A percentile compares a stretch with the other conserved stretches of the same genome.
Conservation (phyloP, 108 stramenopile species). For the Epipyxis sp. region DNA sequence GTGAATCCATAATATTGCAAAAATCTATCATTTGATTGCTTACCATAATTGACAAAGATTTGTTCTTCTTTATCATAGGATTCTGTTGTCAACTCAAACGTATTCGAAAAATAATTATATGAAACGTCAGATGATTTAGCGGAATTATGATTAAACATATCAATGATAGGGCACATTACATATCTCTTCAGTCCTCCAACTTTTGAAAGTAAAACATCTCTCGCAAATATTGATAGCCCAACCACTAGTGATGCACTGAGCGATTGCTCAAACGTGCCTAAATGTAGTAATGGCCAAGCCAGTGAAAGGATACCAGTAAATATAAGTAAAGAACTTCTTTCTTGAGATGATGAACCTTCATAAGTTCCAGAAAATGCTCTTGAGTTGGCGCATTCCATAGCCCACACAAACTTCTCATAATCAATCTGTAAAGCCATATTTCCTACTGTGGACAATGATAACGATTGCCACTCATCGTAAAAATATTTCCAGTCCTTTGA, state of each 20-base stretch:
- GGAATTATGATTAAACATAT: slow-evolving; percentile 74
- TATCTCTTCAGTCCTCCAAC: slow-evolving; percentile 46
- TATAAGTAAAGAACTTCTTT: neutral
- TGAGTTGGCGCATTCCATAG: slow-evolving; percentile 39
- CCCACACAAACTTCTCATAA: slow-evolving; percentile 32
- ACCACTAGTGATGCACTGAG: neutral
- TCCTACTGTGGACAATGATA: neutral
- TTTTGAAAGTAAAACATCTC: neutral
- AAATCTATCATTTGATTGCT: slow-evolving; percentile 79
- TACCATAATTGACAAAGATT: slow-evolving; percentile 76
- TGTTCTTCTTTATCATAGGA: slow-evolving; percentile 40
- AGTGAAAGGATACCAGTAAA: neutral
- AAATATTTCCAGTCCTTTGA: neutral
- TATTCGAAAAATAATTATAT: slow-evolving; percentile 77
- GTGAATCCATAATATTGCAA: slow-evolving; percentile 91
- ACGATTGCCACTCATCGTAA: neutral
- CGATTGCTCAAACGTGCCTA: neutral
- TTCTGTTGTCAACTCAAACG: slow-evolving; percentile 62
- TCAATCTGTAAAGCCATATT: too few relatives aligned
- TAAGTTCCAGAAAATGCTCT: slow-evolving; percentile 33
- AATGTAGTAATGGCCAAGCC: neutral
- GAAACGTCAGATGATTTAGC: slow-evolving; percentile 61
- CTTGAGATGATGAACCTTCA: neutral
- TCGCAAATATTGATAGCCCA: neutral
- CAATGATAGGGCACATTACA: slow-evolving; percentile 79